Evolutionary conservation across 768 basidiomycete genomes (phyloP), one percentile per base, ranked within the genome.

Genomic region (Pisolithus albus): DNA sequence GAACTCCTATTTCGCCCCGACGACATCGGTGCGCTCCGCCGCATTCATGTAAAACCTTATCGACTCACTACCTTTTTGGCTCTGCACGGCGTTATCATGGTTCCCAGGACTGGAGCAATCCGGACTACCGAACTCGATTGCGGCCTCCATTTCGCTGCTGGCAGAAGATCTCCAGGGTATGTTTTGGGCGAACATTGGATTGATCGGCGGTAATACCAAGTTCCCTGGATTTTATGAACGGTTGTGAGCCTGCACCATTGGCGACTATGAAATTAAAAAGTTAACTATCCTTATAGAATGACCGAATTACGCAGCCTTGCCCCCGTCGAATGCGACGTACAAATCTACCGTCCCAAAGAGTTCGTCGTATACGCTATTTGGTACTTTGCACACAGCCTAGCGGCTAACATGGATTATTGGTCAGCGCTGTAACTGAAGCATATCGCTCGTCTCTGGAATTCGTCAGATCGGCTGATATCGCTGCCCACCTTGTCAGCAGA

Each of bases 141-240:
- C 88, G 38, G 64, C 78, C 50, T 86, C 86, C 52, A 92, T 98
- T 61, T 74, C 78, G 0, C 68, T 78, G 28, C 80, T 97, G 53
- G 90, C 91, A 0, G 72, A 76, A 47, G 91, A 94, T 59, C 59
- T 94, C 23, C 89, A 84, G 58, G 93, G 91, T 32, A 82, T 98
- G 86, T 96, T 92, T 68, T 98, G 92, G 92, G 82, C 83, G 32
- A 91, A 97, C 66, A 92, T 98, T 54, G 88, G 88, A 11, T 70
- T 95, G 56, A 81, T 92, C 61, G 94, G 94, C 46, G 94, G 94
- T 13, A 86, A 80, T 66, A 81, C 82, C 15, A 80, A 79, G 59
- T 82, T 93, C 57, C 74, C 81, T 40, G 88, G 86, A 6, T 86
- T 97, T 59, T 76, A 77, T 19, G 69, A 76, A 47, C 72, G 94